A percentile compares a stretch with the other conserved stretches of the same genome.
Conservation (phyloP, 306 rosid genomes). For the Leucaena leucocephala region DNA sequence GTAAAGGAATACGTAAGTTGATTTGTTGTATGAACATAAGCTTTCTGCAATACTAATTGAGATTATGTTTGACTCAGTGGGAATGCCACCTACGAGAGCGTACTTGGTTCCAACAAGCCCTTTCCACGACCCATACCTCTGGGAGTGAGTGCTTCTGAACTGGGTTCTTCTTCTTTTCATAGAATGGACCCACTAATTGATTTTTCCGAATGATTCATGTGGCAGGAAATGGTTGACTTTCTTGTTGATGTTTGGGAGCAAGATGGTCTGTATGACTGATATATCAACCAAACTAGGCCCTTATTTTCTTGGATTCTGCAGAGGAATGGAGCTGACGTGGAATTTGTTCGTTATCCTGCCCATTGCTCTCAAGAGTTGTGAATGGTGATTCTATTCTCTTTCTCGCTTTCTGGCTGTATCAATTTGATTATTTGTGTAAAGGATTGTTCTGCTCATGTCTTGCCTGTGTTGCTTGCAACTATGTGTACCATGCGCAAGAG, state of each 20-base stretch:
- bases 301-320: conserved; percentile 26
- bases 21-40: background rate
- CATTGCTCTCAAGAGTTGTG: conserved; percentile 17
- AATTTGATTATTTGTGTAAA: conserved; percentile 8
- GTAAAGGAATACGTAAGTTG: conserved; percentile 43
- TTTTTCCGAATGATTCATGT: conserved; percentile 8
- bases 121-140: conserved; percentile 70
- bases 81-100: conserved; percentile 68
- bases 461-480: background rate
- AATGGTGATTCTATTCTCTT: conserved; percentile 1
- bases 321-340: conserved; percentile 13
- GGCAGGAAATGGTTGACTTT: conserved; percentile 91
- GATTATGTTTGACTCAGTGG: conserved; percentile 52
- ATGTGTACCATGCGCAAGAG: background rate
- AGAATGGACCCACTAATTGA: background rate
- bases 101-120: conserved; percentile 68
- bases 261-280: conserved; percentile 76
- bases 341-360: conserved; percentile 16
- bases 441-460: background rate
- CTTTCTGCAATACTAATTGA: conserved; percentile 17
- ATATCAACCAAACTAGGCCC: conserved; percentile 28
- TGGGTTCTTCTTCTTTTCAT: background rate
- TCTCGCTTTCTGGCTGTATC: conserved; percentile 1
- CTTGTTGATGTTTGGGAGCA: conserved; percentile 85
- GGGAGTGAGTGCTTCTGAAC: conserved; percentile 55